Evolutionary conservation across 2,329 filamentous ascomycete species (phyloP).

Genomic region (Ustulina deusta): DNA sequence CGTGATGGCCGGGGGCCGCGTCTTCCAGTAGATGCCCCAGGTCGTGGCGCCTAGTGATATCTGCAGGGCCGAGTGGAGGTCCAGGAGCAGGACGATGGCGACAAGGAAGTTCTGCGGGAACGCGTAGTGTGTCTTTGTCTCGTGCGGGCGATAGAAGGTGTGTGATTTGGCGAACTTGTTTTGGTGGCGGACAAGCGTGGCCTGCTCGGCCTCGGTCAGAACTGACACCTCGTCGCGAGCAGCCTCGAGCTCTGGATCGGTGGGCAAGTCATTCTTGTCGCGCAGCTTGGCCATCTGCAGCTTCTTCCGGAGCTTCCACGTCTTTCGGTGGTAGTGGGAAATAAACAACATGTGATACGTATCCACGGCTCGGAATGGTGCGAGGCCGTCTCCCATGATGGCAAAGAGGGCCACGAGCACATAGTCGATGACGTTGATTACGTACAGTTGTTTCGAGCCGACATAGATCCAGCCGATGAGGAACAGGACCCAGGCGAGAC

Average conservation of each 20-base stretch:
- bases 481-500: slow-evolving; percentile 90
- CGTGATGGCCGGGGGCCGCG: slow-evolving; percentile 77
- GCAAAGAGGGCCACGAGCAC: slow-evolving; percentile 77
- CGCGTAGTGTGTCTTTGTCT: slow-evolving; percentile 83
- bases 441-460: slow-evolving; percentile 75
- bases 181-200: slow-evolving; percentile 79
- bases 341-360: slow-evolving; percentile 91
- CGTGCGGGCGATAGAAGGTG: slow-evolving; percentile 90
- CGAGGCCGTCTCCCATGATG: slow-evolving; percentile 76
- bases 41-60: slow-evolving; percentile 83
- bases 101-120: slow-evolving; percentile 81
- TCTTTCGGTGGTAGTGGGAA: slow-evolving; percentile 74
- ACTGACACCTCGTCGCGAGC: slow-evolving; percentile 67
- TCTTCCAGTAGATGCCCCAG: slow-evolving; percentile 80
- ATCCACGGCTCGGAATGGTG: slow-evolving; percentile 81
- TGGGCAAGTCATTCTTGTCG: slow-evolving; percentile 77
- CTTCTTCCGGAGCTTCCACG: slow-evolving; percentile 74
- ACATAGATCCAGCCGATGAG: slow-evolving; percentile 91
- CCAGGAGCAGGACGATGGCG: slow-evolving; percentile 81
- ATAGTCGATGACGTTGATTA: slow-evolving; percentile 77
- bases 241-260: slow-evolving; percentile 56
- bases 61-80: slow-evolving; percentile 83
- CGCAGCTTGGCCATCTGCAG: slow-evolving; percentile 70
- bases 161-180: slow-evolving; percentile 84
- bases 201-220: slow-evolving; percentile 74